A percentile compares a stretch with the other conserved stretches of the same genome.
These are phyloP conservation scores for Citrullus amarus DNA, from an alignment of 306 rosid species.

Conservation along the genomic window DNA sequence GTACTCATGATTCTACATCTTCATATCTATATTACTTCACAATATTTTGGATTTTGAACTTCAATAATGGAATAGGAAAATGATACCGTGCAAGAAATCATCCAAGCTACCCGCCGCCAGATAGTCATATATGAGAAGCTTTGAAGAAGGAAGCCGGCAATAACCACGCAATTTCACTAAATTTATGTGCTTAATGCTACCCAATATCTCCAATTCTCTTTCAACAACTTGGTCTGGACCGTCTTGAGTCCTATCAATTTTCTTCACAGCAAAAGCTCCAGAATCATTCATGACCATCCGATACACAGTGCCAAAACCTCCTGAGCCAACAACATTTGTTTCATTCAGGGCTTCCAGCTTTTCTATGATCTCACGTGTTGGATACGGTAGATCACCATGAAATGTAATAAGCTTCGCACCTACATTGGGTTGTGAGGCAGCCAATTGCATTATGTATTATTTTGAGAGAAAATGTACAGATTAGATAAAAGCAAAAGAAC, in stretches of 20 bases:
- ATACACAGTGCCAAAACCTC: conserved; percentile 86
- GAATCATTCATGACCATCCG: conserved; percentile 92
- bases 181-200: conserved; percentile 84
- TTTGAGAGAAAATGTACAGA: not conserved
- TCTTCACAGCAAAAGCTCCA: conserved; percentile 83
- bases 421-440: conserved; percentile 16
- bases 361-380: conserved; percentile 71
- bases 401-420: conserved; percentile 87
- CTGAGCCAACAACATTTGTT: conserved; percentile 72
- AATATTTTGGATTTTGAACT: not conserved
- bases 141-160: conserved; percentile 85
- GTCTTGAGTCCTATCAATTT: conserved; percentile 58
- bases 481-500: not conserved
- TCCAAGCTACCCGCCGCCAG: conserved; percentile 80
- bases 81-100: conserved; percentile 74
- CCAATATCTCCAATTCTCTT: conserved; percentile 85
- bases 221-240: conserved; percentile 85
- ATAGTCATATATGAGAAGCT: conserved; percentile 81
- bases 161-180: conserved; percentile 81
- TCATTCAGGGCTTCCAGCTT: conserved; percentile 78
- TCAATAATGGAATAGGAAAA: not conserved
- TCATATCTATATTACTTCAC: not conserved
- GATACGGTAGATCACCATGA: conserved; percentile 86
- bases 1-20: not conserved
- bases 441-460: not conserved